A percentile compares a stretch with the other conserved stretches of the same genome.
Conservation (phyloP, 2,329 filamentous ascomycete genomes). For the Mycosphaerella sp. region DNA sequence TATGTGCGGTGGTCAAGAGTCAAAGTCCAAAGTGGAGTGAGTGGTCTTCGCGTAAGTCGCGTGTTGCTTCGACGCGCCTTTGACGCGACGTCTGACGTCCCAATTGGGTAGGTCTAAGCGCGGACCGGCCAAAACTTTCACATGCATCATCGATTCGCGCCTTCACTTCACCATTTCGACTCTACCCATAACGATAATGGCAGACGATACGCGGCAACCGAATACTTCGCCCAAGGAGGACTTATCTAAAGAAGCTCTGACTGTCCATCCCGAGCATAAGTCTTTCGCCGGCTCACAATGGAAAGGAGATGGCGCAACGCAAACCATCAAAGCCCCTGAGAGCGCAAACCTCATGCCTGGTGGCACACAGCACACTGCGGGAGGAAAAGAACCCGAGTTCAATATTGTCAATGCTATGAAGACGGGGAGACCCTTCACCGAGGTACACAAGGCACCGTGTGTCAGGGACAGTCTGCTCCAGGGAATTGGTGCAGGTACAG, state of each 20-base stretch:
- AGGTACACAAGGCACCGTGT: slow-evolving; percentile 74
- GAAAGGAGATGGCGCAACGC: slow-evolving; percentile 25
- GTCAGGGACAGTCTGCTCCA: slow-evolving; percentile 74
- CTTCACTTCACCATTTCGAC: background rate
- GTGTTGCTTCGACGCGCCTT: background rate
- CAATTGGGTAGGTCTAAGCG: background rate
- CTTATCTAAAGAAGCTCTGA: slow-evolving; percentile 30
- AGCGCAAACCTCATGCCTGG: slow-evolving; percentile 52
- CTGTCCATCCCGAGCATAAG: slow-evolving; percentile 29
- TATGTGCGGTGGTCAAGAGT: no score
- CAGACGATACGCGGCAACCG: slow-evolving; percentile 41
- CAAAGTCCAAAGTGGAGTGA: background rate
- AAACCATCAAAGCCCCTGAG: slow-evolving; percentile 34
- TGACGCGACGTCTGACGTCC: background rate
- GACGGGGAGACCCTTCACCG: slow-evolving; percentile 61
- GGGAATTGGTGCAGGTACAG: slow-evolving; percentile 75
- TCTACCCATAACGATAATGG: slow-evolving; percentile 33
- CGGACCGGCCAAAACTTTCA: slow-evolving; percentile 1
- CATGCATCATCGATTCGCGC: slow-evolving; percentile 11
- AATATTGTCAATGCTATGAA: slow-evolving; percentile 54
- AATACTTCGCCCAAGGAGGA: slow-evolving; percentile 18
- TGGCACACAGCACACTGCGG: slow-evolving; percentile 55
- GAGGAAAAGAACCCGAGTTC: slow-evolving; percentile 55
- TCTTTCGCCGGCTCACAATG: slow-evolving; percentile 35
- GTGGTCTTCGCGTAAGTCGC: background rate